phyloP scores from a whole-genome alignment of 2,329 filamentous ascomycete genomes.

The Emergomyces pasteurianus region DNA sequence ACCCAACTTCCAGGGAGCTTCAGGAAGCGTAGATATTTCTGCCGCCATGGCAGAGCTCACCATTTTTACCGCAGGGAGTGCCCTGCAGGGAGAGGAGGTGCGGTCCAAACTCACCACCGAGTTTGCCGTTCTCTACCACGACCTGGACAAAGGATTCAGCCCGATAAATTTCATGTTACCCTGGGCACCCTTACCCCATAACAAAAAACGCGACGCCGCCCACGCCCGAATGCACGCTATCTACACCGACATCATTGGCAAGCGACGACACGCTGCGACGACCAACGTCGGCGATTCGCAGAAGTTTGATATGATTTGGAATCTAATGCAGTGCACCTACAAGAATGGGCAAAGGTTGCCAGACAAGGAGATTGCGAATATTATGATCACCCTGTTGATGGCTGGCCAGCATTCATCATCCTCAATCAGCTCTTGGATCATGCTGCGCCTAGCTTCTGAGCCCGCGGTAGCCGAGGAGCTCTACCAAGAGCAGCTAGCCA shows the following conservation, averaged over 20 bases:
- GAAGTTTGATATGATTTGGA: slow-evolving; percentile 61
- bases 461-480: slow-evolving; percentile 60
- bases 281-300: slow-evolving; percentile 17
- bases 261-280: slow-evolving; percentile 39
- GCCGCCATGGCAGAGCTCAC: slow-evolving; percentile 63
- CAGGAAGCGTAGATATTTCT: slow-evolving; percentile 52
- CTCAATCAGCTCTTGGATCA: slow-evolving; percentile 64
- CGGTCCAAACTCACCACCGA: slow-evolving; percentile 58
- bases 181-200: slow-evolving; percentile 66
- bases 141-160: slow-evolving; percentile 66
- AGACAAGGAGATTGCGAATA: slow-evolving; percentile 66
- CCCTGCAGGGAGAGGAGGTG: slow-evolving; percentile 40
- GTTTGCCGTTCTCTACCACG: slow-evolving; percentile 66
- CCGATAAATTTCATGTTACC: slow-evolving; percentile 75
- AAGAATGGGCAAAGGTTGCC: slow-evolving; percentile 58
- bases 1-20: slow-evolving; percentile 46
- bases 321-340: slow-evolving; percentile 65
- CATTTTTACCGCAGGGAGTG: slow-evolving; percentile 52
- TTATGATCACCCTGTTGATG: slow-evolving; percentile 82
- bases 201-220: slow-evolving; percentile 58
- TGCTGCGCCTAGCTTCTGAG: slow-evolving; percentile 58
- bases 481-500: slow-evolving; percentile 49
- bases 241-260: slow-evolving; percentile 59
- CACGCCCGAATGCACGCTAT: slow-evolving; percentile 58
- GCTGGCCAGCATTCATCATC: slow-evolving; percentile 73